These are phyloP conservation scores for Forsythia suspensa DNA, from an alignment of 257 asterid species.

Conservation along the genomic window DNA sequence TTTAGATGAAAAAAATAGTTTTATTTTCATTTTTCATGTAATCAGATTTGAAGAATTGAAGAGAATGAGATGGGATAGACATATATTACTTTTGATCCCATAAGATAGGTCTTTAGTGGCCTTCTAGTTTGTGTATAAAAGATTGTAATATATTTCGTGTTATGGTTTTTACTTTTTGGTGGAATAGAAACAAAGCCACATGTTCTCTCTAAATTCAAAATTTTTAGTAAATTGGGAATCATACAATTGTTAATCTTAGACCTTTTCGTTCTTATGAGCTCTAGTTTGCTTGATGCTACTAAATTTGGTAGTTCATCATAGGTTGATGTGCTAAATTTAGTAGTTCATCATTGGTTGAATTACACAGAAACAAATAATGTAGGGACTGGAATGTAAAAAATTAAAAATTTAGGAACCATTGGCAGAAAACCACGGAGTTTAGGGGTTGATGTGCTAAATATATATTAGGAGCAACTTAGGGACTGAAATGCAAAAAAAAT, in stretches of 20 bases:
- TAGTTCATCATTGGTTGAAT: no score
- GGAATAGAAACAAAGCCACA: neutral
- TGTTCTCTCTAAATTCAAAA: neutral
- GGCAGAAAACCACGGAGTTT: no score
- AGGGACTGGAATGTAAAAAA: no score
- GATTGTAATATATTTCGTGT: neutral
- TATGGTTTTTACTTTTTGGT: conserved; percentile 2
- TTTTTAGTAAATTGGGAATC: neutral
- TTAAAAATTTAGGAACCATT: no score
- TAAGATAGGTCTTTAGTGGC: conserved; percentile 13
- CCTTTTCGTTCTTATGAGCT: neutral
- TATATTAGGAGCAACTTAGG: no score
- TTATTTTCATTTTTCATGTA: conserved; percentile 7
- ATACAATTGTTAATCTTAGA: conserved; percentile 7
- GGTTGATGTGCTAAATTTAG: neutral
- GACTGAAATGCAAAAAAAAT: no score
- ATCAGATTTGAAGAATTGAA: conserved; percentile 24
- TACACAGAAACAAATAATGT: no score
- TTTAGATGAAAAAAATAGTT: neutral
- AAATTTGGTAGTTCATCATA: conserved; percentile 11
- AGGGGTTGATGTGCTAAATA: no score
- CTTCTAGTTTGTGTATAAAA: conserved; percentile 14
- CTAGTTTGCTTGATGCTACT: neutral
- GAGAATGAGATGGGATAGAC: neutral
- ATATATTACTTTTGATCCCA: neutral